phyloP scores from a whole-genome alignment of 352 stramenopile genomes.

The Lagenidium giganteum region DNA sequence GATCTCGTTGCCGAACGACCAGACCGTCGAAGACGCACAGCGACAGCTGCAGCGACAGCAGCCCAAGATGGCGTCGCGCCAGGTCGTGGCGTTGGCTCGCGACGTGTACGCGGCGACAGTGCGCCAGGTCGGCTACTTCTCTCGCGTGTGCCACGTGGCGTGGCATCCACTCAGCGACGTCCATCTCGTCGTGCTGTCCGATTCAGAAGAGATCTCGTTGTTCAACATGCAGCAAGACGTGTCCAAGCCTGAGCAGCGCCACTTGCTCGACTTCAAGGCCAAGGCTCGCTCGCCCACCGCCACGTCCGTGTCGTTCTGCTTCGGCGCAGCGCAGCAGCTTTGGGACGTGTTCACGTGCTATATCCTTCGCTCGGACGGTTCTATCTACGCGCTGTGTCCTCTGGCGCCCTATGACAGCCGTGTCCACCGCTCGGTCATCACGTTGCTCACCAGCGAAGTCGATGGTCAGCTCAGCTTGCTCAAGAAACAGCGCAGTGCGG shows the following conservation, averaged over 20 bases:
- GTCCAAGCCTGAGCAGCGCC: constrained; percentile 65
- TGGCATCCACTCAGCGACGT: constrained; percentile 74
- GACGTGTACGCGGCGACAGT: constrained; percentile 48
- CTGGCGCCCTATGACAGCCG: constrained; percentile 60
- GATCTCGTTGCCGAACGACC: constrained; percentile 15
- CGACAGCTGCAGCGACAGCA: constrained; percentile 25
- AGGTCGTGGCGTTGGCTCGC: constrained; percentile 39
- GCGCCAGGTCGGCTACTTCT: constrained; percentile 52
- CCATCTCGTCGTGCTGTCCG: constrained; percentile 69
- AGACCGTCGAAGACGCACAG: constrained; percentile 16
- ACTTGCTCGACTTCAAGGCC: constrained; percentile 43
- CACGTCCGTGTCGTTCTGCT: constrained; percentile 46
- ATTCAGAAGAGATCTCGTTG: constrained; percentile 67
- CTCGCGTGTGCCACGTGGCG: constrained; percentile 38
- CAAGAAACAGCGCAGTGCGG: constrained; percentile 37
- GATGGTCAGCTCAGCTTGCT: constrained; percentile 47
- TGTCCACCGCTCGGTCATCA: constrained; percentile 32
- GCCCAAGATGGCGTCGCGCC: constrained; percentile 10
- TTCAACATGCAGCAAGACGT: constrained; percentile 65
- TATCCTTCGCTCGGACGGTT: constrained; percentile 61
- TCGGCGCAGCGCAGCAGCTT: constrained; percentile 40
- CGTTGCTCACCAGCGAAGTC: constrained; percentile 54
- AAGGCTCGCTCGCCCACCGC: constrained; percentile 17
- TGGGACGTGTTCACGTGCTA: constrained; percentile 81
- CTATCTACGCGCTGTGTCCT: constrained; percentile 65